Conservation (phyloP, 768 basidiomycete species). For the Mycena filopes region DNA sequence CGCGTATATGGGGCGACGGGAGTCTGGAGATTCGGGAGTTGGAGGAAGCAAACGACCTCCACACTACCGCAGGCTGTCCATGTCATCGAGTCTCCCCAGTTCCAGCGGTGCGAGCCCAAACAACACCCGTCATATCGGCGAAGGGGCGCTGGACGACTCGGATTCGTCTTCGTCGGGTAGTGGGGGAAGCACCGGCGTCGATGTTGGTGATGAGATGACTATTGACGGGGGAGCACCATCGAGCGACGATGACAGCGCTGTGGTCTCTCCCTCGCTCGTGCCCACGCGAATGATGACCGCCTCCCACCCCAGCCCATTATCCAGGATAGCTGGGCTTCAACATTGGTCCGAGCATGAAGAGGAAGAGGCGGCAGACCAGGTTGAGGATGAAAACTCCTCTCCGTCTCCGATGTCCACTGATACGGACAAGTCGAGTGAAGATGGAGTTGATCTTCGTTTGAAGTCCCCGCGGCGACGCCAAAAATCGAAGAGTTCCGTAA, state of each 20-base stretch:
- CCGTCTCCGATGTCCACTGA: slow-evolving; percentile 77
- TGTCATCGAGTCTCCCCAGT: slow-evolving; percentile 43
- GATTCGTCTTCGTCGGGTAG: slow-evolving; percentile 73
- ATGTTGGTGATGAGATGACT: slow-evolving; percentile 41
- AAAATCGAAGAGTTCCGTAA: slow-evolving; percentile 44
- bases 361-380: slow-evolving; percentile 44
- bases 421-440: slow-evolving; percentile 51
- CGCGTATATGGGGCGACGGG: slow-evolving; percentile 52
- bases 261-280: slow-evolving; percentile 48
- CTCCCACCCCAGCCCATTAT: slow-evolving; percentile 74
- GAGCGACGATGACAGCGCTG: slow-evolving; percentile 50
- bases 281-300: slow-evolving; percentile 39
- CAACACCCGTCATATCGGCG: slow-evolving; percentile 68
- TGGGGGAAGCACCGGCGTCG: slow-evolving; percentile 48
- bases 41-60: slow-evolving; percentile 47
- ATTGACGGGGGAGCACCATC: slow-evolving; percentile 36
- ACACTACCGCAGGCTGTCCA: slow-evolving; percentile 53
- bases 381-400: slow-evolving; percentile 61
- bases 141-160: slow-evolving; percentile 82
- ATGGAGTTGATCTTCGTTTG: slow-evolving; percentile 34
- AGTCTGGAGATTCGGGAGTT: slow-evolving; percentile 45
- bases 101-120: slow-evolving; percentile 52
- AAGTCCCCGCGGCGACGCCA: slow-evolving; percentile 43
- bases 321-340: slow-evolving; percentile 63
- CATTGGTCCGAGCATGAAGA: slow-evolving; percentile 65